phyloP scores from a whole-genome alignment of 768 basidiomycete genomes.

The Russula sp. region DNA sequence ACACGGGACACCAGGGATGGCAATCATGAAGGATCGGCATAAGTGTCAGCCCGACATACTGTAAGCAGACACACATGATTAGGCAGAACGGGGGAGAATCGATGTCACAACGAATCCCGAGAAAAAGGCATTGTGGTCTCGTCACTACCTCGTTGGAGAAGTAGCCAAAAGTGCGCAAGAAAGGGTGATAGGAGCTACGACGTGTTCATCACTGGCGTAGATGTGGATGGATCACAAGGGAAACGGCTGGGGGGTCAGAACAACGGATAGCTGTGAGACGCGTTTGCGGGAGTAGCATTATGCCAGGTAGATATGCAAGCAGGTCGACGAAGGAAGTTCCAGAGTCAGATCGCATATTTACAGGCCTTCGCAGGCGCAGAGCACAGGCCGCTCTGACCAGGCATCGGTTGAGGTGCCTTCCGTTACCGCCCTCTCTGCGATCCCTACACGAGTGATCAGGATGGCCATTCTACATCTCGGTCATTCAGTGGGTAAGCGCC shows the following conservation, averaged over 20 bases:
- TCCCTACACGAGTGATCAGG: neutral
- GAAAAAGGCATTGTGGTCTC: neutral
- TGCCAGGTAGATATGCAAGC: neutral
- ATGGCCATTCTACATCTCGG: neutral
- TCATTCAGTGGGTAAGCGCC: neutral
- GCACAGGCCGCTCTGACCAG: neutral
- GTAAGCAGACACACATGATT: neutral
- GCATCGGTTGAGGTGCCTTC: neutral
- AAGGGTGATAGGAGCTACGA: neutral
- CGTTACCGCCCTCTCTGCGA: neutral
- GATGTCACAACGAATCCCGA: neutral
- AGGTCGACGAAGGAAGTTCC: neutral
- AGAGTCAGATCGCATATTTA: neutral
- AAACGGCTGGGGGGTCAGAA: neutral
- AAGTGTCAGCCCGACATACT: neutral
- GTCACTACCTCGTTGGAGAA: neutral
- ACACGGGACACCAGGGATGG: neutral
- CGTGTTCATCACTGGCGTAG: neutral
- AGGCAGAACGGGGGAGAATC: neutral
- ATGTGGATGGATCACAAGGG: neutral
- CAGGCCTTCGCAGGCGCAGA: neutral
- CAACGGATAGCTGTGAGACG: neutral
- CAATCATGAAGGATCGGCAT: neutral
- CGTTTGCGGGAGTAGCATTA: neutral
- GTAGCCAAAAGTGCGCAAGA: neutral